Base-by-base conservation (phyloP, 2,329 filamentous ascomycete genomes). In the Pseudohalonectria lignicola region DNA sequence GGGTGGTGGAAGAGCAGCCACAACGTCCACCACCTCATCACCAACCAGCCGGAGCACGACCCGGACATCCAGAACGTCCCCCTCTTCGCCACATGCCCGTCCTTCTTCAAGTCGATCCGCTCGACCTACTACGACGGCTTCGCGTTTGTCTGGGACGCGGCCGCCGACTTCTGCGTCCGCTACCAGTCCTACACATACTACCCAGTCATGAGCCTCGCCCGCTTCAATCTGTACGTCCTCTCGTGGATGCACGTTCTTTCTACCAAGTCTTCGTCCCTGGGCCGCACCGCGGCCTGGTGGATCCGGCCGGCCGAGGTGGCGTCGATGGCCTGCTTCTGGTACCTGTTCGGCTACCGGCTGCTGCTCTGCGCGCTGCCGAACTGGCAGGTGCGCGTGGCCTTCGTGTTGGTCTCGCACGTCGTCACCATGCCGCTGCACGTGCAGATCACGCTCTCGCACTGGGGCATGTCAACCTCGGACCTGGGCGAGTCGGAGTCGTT, bases 381-480 rank as follows among this genome's bases (percentile, higher is more conserved):
- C 37, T 74, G 65, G 61, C 63, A 63, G 41, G 63, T 64, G 17
- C 76, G 78, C 18, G 61, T 83, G 41, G 53, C 60, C 36, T 85
- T 79, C 46, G 67, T 83, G 2, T 56, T 83, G 30, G 61, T 82
- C 39, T 76, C 70, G 20, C 79, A 84, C 55, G 67, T 76, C 34
- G 57, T 79, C 50, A 79, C 78, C 21, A 75, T 79, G 66, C 77
- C 78, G 1, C 66, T 84, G 17, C 80, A 85, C 52, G 67, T 83
- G 2, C 80, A 84, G 48, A 82, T 85, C 53, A 83, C 79, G 0
- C 69, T 84, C 8, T 79, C 73, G 1, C 80, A 85, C 57, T 84
- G 79, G 65, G 79, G 74, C 42, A 85, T 83, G 79, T 76, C 74
- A 18, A 81, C 76, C 2, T 60, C 72, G 0, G 75, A 82, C 44